Evolutionary conservation across 1,284 basidiomycete species (phyloP).

Genomic region (Ceratobasidium sp.): DNA sequence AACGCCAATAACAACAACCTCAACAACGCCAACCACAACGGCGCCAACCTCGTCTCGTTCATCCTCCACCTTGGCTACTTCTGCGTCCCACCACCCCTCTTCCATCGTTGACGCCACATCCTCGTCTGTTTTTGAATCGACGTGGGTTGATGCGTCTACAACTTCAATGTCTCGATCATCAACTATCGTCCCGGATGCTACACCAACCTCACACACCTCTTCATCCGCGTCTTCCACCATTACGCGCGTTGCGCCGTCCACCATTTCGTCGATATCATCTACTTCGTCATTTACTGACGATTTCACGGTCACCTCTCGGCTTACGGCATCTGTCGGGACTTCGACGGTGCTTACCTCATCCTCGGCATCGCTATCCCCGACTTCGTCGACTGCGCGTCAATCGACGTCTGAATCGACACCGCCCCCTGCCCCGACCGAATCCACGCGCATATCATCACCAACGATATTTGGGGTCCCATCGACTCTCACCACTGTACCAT

Average conservation of each 20-base stretch:
- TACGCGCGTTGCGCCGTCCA: neutral
- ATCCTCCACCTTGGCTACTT: neutral
- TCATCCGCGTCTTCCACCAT: neutral
- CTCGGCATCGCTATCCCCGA: constrained; percentile 41
- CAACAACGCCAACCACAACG: neutral
- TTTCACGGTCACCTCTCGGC: constrained; percentile 31
- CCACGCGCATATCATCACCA: constrained; percentile 46
- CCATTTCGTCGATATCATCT: constrained; percentile 18
- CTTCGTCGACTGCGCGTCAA: constrained; percentile 26
- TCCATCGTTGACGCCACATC: neutral
- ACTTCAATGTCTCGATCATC: neutral
- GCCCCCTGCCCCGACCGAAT: constrained; percentile 35
- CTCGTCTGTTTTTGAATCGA: constrained; percentile 7
- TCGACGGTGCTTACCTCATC: constrained; percentile 39
- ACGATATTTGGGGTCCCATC: constrained; percentile 33
- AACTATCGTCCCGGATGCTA: neutral
- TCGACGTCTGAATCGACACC: constrained; percentile 42
- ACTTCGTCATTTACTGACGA: constrained; percentile 46
- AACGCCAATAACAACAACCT: neutral
- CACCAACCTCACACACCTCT: neutral
- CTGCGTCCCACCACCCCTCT: neutral
- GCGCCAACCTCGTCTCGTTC: neutral
- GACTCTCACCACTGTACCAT: constrained; percentile 45
- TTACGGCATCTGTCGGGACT: constrained; percentile 34
- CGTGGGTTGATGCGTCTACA: neutral